These are phyloP conservation scores for Blastomyces percursus DNA, from an alignment of 2,329 filamentous ascomycete species.

Conservation along the genomic window DNA sequence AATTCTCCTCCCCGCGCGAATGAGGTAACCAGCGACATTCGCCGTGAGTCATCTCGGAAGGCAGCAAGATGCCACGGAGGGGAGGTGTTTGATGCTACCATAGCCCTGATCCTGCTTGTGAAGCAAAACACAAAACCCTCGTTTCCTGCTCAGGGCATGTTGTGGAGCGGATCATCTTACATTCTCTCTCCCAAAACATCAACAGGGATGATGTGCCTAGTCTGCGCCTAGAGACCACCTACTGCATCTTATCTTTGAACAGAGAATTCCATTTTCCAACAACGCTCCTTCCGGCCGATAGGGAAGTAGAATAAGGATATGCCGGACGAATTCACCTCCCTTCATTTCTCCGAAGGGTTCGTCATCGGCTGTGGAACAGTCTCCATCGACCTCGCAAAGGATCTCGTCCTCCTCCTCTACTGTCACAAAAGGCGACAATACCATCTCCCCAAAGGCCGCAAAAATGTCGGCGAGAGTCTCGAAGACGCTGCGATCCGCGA, in stretches of 20 bases:
- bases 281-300: background rate
- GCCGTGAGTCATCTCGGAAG: background rate
- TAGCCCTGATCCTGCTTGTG: background rate
- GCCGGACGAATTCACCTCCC: background rate
- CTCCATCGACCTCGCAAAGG: conserved; percentile 10
- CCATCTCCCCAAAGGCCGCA: conserved; percentile 22
- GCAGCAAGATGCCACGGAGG: background rate
- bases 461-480: conserved; percentile 18
- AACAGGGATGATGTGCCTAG: background rate
- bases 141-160: background rate
- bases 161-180: background rate
- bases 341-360: conserved; percentile 13
- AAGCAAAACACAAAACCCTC: background rate
- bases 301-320: background rate
- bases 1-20: no score
- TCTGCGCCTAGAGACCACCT: background rate
- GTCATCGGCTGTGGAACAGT: conserved; percentile 15
- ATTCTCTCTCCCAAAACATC: background rate
- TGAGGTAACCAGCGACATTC: background rate
- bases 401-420: conserved; percentile 13
- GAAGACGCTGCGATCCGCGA: conserved; percentile 19
- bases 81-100: background rate
- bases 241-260: background rate
- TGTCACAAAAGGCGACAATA: conserved; percentile 9
- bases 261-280: background rate